These are phyloP conservation scores for Salisapilia sapeloensis DNA, from an alignment of 352 stramenopile genomes.

Conservation along the genomic window DNA sequence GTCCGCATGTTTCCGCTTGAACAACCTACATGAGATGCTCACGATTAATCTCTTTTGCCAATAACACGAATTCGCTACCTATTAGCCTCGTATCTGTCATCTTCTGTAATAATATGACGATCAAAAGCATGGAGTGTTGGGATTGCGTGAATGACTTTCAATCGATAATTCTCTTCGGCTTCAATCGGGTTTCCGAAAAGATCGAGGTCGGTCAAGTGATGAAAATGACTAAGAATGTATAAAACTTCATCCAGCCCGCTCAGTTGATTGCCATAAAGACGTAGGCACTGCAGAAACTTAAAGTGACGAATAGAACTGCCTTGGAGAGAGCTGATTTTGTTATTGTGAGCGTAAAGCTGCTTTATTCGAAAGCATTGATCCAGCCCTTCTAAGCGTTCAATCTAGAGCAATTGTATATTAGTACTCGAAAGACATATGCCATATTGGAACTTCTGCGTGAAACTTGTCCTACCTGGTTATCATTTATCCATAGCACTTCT, in stretches of 20 bases:
- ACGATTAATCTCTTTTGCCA: neutral
- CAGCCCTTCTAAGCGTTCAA: constrained; percentile 43
- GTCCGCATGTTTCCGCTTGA: neutral
- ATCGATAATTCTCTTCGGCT: constrained; percentile 72
- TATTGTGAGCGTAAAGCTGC: constrained; percentile 78
- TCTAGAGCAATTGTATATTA: constrained; percentile 8
- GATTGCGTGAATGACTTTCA: constrained; percentile 59
- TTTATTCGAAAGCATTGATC: constrained; percentile 81
- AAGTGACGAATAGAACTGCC: constrained; percentile 36
- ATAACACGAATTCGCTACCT: constrained; percentile 2
- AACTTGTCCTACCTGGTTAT: constrained; percentile 72
- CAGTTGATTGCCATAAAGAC: constrained; percentile 67
- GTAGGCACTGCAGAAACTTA: constrained; percentile 67
- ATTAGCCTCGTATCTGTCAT: constrained; percentile 29
- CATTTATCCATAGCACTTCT: constrained; percentile 82
- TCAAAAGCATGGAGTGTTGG: constrained; percentile 67
- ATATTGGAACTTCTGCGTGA: neutral
- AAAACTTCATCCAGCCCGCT: constrained; percentile 44
- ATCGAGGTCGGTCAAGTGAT: constrained; percentile 58
- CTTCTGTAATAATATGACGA: constrained; percentile 55
- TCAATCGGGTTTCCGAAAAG: constrained; percentile 67
- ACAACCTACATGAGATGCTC: neutral
- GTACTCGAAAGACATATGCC: neutral
- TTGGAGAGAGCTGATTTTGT: constrained; percentile 43
- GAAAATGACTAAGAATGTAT: constrained; percentile 23